Percentiles rank a stretch among this genome's conserved stretches.
phyloP scores from a whole-genome alignment of 495 filamentous ascomycete genomes.

The Neurospora sp. region DNA sequence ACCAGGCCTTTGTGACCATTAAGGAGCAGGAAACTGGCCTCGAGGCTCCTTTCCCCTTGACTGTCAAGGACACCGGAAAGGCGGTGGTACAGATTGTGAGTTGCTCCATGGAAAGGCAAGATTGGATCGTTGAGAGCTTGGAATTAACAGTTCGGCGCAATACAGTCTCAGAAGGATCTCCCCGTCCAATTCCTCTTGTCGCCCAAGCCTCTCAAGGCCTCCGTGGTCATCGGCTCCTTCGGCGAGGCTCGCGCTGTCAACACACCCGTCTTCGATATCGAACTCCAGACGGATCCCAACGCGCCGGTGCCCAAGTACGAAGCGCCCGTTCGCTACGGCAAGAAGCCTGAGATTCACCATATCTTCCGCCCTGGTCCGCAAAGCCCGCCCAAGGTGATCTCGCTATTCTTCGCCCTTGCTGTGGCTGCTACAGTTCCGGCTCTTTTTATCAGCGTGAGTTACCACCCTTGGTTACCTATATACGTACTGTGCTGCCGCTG shows the following conservation, averaged over 20 bases:
- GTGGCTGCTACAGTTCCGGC: conserved; percentile 62
- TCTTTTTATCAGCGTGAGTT: conserved; percentile 59
- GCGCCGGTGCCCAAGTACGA: conserved; percentile 50
- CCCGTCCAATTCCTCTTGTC: conserved; percentile 70
- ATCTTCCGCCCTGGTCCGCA: conserved; percentile 72
- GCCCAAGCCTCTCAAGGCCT: conserved; percentile 57
- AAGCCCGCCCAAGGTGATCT: conserved; percentile 76
- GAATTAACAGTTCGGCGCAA: neutral
- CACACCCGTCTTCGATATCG: conserved; percentile 57
- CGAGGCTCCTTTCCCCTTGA: conserved; percentile 82
- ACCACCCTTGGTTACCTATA: neutral
- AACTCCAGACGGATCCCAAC: conserved; percentile 44
- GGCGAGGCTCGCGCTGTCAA: conserved; percentile 60
- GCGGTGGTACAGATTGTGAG: conserved; percentile 73
- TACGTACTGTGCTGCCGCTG: neutral
- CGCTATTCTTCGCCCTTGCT: conserved; percentile 62
- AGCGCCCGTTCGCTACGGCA: conserved; percentile 68
- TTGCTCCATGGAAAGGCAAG: neutral
- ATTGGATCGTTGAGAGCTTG: neutral
- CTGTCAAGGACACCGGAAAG: conserved; percentile 79
- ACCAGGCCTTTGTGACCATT: conserved; percentile 85
- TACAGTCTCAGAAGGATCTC: conserved; percentile 79
- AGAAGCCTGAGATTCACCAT: conserved; percentile 77
- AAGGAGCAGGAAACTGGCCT: conserved; percentile 63
- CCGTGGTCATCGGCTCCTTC: conserved; percentile 78